Percentiles rank a stretch among this genome's conserved stretches.
Evolutionary conservation across 257 asterid genomes (phyloP).

Genomic region (Petrea volubilis): DNA sequence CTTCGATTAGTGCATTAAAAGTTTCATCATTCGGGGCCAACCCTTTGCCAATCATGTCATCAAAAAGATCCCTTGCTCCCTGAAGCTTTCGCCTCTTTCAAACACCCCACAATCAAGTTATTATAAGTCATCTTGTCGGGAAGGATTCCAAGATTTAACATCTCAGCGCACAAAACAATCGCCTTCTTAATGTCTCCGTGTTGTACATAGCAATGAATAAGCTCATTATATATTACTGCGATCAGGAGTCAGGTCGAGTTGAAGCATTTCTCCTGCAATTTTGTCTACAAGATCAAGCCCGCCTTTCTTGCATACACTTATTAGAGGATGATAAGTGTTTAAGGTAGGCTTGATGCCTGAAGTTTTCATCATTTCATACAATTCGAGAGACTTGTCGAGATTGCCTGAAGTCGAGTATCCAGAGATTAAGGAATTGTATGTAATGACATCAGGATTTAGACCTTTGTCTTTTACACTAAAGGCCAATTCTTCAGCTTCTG

Average conservation of each 20-base stretch:
- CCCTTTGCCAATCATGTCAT: slow-evolving; percentile 52
- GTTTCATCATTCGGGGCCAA: slow-evolving; percentile 52
- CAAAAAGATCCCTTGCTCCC: slow-evolving; percentile 50
- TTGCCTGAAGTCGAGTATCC: slow-evolving; percentile 56
- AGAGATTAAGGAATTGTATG: slow-evolving; percentile 68
- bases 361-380: slow-evolving; percentile 60
- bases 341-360: slow-evolving; percentile 65
- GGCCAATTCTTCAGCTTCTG: slow-evolving; percentile 69
- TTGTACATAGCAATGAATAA: slow-evolving; percentile 50
- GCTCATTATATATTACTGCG: slow-evolving; percentile 63
- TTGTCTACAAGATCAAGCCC: slow-evolving; percentile 50
- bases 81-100: slow-evolving; percentile 46
- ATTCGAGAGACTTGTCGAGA: slow-evolving; percentile 49
- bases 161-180: slow-evolving; percentile 38
- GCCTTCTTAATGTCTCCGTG: slow-evolving; percentile 54
- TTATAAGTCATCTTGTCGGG: slow-evolving; percentile 65
- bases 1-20: slow-evolving; percentile 53
- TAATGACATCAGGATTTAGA: slow-evolving; percentile 63
- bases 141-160: slow-evolving; percentile 51
- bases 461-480: slow-evolving; percentile 46
- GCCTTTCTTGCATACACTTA: slow-evolving; percentile 43
- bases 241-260: slow-evolving; percentile 51
- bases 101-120: slow-evolving; percentile 59
- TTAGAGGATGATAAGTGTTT: slow-evolving; percentile 65
- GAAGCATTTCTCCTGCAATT: slow-evolving; percentile 57